A percentile compares a stretch with the other conserved stretches of the same genome.
Evolutionary conservation across 495 filamentous ascomycete species (phyloP).

Genomic region (Aspergillus steynii): DNA sequence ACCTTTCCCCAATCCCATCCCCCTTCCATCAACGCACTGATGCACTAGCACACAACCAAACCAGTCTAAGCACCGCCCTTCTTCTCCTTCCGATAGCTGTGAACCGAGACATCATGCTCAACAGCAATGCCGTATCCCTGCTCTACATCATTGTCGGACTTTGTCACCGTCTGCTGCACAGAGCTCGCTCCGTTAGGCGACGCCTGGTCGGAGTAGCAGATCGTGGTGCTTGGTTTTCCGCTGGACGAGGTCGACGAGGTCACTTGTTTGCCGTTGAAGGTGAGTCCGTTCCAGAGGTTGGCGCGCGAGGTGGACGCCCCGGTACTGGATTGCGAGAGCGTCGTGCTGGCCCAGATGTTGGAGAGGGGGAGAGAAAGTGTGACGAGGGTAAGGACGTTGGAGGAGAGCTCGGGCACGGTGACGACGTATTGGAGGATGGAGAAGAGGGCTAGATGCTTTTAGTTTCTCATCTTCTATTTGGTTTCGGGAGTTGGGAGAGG

Average conservation of each 20-base stretch:
- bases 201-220: constrained; percentile 31
- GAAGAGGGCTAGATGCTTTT: constrained; percentile 59
- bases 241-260: constrained; percentile 3
- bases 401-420: constrained; percentile 56
- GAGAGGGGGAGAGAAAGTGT: constrained; percentile 77
- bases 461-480: neutral
- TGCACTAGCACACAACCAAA: neutral
- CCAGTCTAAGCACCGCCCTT: neutral
- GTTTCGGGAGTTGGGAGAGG: neutral
- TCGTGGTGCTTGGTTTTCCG: constrained; percentile 12
- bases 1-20: too few species aligned
- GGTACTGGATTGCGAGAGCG: constrained; percentile 25
- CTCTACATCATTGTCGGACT: constrained; percentile 13
- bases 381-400: constrained; percentile 65
- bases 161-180: neutral
- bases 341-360: constrained; percentile 69
- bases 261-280: constrained; percentile 11
- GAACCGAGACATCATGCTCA: constrained; percentile 37
- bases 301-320: constrained; percentile 15
- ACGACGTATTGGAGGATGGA: constrained; percentile 60
- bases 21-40: too few species aligned
- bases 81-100: constrained; percentile 6
- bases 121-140: constrained; percentile 31
- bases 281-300: constrained; percentile 33
- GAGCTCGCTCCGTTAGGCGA: constrained; percentile 11